A percentile compares a stretch with the other conserved stretches of the same genome.
Evolutionary conservation across 192 early-diverging fungal genomes (phyloP).

Genomic region (Dissophora globulifera): DNA sequence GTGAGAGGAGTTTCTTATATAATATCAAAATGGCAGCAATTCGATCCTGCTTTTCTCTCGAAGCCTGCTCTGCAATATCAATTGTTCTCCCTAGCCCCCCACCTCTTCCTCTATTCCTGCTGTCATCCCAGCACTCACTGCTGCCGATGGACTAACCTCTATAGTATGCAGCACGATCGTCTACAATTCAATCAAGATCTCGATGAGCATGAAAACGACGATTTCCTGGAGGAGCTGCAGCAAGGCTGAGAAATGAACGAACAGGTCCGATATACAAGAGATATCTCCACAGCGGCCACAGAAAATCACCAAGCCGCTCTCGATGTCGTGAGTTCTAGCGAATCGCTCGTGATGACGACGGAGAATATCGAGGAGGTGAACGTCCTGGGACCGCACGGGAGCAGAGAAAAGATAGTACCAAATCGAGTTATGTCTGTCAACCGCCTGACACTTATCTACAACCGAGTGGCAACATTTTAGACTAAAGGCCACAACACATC

Average conservation of each 20-base stretch:
- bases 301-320: slow-evolving; percentile 3
- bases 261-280: slow-evolving; percentile 10
- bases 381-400: slow-evolving; percentile 5
- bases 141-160: slow-evolving; percentile 1
- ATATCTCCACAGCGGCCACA: background rate
- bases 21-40: too few species aligned
- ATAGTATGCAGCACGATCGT: slow-evolving; percentile 4
- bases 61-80: too few species aligned
- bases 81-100: too few species aligned
- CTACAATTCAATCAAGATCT: slow-evolving; percentile 3
- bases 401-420: slow-evolving; percentile 9
- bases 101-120: too few species aligned
- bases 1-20: too few species aligned
- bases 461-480: background rate
- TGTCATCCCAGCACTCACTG: too few species aligned
- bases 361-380: slow-evolving; percentile 6
- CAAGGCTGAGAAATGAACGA: slow-evolving; percentile 2
- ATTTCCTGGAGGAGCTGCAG: slow-evolving; percentile 3
- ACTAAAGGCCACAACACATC: background rate
- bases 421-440: slow-evolving; percentile 6
- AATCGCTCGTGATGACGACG: slow-evolving; percentile 7
- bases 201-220: slow-evolving; percentile 15
- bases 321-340: background rate
- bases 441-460: slow-evolving; percentile 8
- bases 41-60: too few species aligned